Evolutionary conservation across 352 stramenopile species (phyloP).

Genomic region (Phytophthora pinifolia): DNA sequence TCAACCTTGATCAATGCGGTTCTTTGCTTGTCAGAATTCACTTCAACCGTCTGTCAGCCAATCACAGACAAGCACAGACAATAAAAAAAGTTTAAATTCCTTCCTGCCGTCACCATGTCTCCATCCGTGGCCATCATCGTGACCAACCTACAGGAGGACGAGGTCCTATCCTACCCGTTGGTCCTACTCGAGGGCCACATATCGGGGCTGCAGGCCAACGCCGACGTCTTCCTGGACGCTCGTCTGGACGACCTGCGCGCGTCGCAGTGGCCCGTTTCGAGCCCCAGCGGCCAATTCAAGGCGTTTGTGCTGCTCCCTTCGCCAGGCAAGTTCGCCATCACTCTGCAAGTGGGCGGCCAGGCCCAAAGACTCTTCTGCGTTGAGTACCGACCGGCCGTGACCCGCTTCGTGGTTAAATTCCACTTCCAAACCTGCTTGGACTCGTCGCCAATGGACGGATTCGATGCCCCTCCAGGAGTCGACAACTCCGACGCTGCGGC

Average conservation of each 20-base stretch:
- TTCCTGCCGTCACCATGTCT: neutral
- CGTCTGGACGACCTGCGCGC: slow-evolving; percentile 30
- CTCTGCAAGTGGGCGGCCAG: slow-evolving; percentile 18
- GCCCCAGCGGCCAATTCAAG: slow-evolving; percentile 49
- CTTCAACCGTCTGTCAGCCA: slow-evolving; percentile 4
- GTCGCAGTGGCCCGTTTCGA: slow-evolving; percentile 52
- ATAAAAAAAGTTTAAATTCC: too few relatives aligned
- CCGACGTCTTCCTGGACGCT: slow-evolving; percentile 38
- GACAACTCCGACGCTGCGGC: slow-evolving; percentile 59
- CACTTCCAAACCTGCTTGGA: slow-evolving; percentile 70
- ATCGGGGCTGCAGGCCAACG: slow-evolving; percentile 2
- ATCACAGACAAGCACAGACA: neutral
- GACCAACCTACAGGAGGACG: slow-evolving; percentile 83
- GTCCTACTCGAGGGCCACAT: slow-evolving; percentile 55
- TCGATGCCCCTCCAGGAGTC: slow-evolving; percentile 50
- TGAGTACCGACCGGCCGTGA: slow-evolving; percentile 34
- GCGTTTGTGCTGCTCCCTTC: slow-evolving; percentile 57
- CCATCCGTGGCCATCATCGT: slow-evolving; percentile 45
- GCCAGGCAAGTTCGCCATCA: slow-evolving; percentile 42
- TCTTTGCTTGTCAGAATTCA: too few relatives aligned
- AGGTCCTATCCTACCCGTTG: slow-evolving; percentile 59
- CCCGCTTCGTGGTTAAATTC: slow-evolving; percentile 52
- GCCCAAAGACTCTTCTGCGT: slow-evolving; percentile 33
- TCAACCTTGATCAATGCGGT: too few relatives aligned
- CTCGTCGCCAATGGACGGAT: slow-evolving; percentile 34